A percentile compares a stretch with the other conserved stretches of the same genome.
These are phyloP conservation scores for Rauvolfia tetraphylla DNA, from an alignment of 257 asterid species.

Conservation along the genomic window DNA sequence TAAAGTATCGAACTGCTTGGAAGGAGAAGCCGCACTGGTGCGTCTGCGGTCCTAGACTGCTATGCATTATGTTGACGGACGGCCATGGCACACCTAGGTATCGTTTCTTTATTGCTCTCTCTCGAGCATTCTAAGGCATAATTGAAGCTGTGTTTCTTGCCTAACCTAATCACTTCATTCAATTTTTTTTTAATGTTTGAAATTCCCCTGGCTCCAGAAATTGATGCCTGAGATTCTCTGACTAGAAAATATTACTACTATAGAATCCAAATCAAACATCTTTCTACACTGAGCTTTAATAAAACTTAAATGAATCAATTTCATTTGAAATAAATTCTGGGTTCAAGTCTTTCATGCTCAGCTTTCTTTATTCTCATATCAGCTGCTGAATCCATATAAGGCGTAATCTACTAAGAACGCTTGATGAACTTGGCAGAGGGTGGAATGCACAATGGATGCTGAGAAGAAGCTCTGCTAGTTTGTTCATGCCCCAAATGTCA, in stretches of 20 bases:
- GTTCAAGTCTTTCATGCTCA: too few species aligned
- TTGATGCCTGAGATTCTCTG: too few species aligned
- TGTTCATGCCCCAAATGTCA: not conserved
- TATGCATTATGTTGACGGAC: not conserved
- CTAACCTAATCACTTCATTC: not conserved
- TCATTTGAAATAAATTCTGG: too few species aligned
- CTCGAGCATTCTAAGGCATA: not conserved
- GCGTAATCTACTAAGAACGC: too few species aligned
- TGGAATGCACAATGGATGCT: not conserved
- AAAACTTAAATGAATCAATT: too few species aligned
- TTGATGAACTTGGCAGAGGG: not conserved
- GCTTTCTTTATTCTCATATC: too few species aligned
- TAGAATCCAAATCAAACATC: too few species aligned
- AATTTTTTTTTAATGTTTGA: too few species aligned
- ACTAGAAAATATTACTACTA: too few species aligned
- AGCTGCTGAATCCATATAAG: too few species aligned
- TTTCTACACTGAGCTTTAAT: too few species aligned
- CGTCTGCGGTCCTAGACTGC: conserved; percentile 9
- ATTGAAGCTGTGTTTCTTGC: not conserved
- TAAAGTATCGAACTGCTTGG: not conserved
- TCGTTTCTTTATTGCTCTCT: conserved; percentile 3
- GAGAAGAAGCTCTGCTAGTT: not conserved
- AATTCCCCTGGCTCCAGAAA: too few species aligned
- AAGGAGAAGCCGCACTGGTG: not conserved
- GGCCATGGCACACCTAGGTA: conserved; percentile 3